Base-by-base conservation (phyloP, 2,329 filamentous ascomycete genomes). In the Colletotrichum falcatum region DNA sequence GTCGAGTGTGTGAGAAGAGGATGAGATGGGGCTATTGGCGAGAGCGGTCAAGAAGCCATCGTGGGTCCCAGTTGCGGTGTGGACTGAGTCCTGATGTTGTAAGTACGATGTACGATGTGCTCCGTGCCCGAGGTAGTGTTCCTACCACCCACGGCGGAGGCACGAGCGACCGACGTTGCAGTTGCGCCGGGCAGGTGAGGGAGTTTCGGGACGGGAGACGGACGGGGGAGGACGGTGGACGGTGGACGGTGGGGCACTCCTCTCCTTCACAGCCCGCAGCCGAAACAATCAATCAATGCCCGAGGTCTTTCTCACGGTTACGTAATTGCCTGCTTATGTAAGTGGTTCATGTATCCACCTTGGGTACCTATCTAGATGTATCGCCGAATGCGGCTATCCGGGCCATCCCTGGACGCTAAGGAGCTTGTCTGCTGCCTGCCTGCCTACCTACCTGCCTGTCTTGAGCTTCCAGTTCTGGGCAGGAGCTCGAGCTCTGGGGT, bases 181-280 rank as follows among this genome's bases (percentile, higher is more conserved):
- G 30, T 33, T 33, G 30, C 4, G 30, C 30, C 30, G 30, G 7
- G 30, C 30, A 33, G 30, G 7, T 7, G 30, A 33, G 30, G 30
- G 7, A 33, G 30, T 33, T 35, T 65, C 66, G 66, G 66, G 23
- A 60, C 56, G 58, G 58, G 58, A 61, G 42, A 49, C 63, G 66
- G 65, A 63, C 39, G 46, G 51, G 65, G 51, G 51, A n/a, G n/a
- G n/a, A n/a, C n/a, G n/a, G n/a, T n/a, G 66, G 65, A 63, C 39
- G 46, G 51, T 59, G 51, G 51, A 35, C 11, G 35, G 51, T 54
- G 65, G 65, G 60, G 44, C 42, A 8, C 28, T 26, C 37, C 39
- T 58, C 7, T 7, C 30, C 30, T 33, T 7, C n/a, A n/a, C n/a
- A n/a, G 30, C 4, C 30, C 30, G 30, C 7, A 7, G 30, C n/a